Evolutionary conservation across 2,329 filamentous ascomycete species (phyloP).

Genomic region (Cladobotryum protrusum): DNA sequence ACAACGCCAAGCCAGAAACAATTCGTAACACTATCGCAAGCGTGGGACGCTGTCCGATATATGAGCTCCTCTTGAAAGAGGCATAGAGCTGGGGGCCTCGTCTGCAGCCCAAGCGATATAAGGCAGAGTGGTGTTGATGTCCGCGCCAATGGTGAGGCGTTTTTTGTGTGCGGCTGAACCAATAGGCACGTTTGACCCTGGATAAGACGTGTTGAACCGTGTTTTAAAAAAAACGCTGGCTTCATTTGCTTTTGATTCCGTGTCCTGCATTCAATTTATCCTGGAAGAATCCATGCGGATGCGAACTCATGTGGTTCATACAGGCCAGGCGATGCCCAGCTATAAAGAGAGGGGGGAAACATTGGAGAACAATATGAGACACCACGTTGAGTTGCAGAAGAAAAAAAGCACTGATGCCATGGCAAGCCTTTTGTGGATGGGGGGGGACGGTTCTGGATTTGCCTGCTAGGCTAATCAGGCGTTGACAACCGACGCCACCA

Average conservation of each 20-base stretch:
- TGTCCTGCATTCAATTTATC: too few relatives aligned
- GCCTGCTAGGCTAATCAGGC: slow-evolving; percentile 6
- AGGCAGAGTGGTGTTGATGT: slow-evolving; percentile 1
- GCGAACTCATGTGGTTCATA: too few relatives aligned
- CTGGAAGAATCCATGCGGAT: too few relatives aligned
- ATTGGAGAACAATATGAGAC: too few relatives aligned
- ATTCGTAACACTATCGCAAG: not conserved
- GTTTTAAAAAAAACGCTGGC: too few relatives aligned
- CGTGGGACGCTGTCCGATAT: slow-evolving; percentile 3
- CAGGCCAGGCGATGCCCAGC: too few relatives aligned
- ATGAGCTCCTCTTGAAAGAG: not conserved
- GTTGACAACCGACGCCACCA: slow-evolving; percentile 3
- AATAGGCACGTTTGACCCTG: not conserved
- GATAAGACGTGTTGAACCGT: too few relatives aligned
- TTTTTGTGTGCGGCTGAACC: slow-evolving; percentile 8
- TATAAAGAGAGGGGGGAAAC: too few relatives aligned
- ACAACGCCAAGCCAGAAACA: not conserved
- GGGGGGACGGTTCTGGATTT: not conserved
- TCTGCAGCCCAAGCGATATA: slow-evolving; percentile 9
- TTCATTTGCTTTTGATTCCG: too few relatives aligned
- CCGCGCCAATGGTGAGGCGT: slow-evolving; percentile 2
- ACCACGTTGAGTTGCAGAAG: too few relatives aligned
- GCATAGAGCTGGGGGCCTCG: not conserved
- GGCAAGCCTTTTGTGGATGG: too few relatives aligned
- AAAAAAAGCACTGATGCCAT: too few relatives aligned